These are phyloP conservation scores for Microsporum canis DNA, from an alignment of 2,329 filamentous ascomycete genomes.

Conservation along the genomic window DNA sequence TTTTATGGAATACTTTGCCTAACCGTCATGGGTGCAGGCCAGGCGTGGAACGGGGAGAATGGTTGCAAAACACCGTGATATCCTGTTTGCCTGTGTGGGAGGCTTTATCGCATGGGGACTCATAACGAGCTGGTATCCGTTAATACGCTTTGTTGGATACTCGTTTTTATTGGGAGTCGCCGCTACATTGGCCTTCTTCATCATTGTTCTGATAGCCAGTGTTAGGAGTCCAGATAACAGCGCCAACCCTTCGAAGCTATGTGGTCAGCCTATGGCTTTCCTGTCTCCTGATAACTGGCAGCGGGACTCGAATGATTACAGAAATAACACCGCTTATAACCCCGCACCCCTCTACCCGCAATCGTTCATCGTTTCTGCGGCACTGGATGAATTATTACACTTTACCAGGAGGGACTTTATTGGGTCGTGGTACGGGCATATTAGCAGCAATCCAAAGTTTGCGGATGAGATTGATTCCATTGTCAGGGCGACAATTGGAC, in stretches of 20 bases:
- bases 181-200: conserved; percentile 42
- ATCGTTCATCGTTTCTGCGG: conserved; percentile 65
- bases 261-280: conserved; percentile 42
- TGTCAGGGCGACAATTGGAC: conserved; percentile 60
- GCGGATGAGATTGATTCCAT: conserved; percentile 74
- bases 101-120: conserved; percentile 75
- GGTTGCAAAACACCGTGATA: conserved; percentile 35
- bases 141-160: conserved; percentile 73
- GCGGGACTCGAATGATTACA: conserved; percentile 56
- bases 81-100: conserved; percentile 31
- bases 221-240: conserved; percentile 33
- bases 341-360: conserved; percentile 60
- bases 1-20: background rate
- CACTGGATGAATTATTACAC: conserved; percentile 66
- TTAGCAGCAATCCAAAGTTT: conserved; percentile 71
- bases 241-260: conserved; percentile 30
- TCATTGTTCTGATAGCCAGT: conserved; percentile 51
- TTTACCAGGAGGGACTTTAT: conserved; percentile 75
- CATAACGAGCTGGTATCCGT: conserved; percentile 68
- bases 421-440: conserved; percentile 74
- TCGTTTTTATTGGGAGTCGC: conserved; percentile 64
- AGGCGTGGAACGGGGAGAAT: conserved; percentile 25
- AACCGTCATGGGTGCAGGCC: conserved; percentile 1
- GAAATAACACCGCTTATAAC: conserved; percentile 54
- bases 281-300: conserved; percentile 54